Conservation (phyloP, 208 protist species). For the Polymyxa betae region DNA sequence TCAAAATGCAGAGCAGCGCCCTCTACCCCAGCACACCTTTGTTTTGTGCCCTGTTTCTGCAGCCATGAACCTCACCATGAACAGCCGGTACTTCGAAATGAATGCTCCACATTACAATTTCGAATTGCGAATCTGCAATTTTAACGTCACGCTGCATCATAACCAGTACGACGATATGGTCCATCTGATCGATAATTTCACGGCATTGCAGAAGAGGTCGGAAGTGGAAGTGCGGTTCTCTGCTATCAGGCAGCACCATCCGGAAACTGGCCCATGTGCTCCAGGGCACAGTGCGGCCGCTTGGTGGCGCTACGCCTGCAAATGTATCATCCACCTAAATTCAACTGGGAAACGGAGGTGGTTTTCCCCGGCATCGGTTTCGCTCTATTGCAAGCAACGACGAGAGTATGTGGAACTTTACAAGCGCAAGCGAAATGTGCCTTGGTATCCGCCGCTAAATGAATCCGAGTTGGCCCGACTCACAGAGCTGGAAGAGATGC, state of each 20-base stretch:
- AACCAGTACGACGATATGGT: conserved; percentile 23
- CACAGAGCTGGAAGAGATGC: conserved; percentile 20
- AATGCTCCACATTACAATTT: conserved; percentile 28
- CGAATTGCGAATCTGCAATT: not conserved
- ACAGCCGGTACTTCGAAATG: conserved; percentile 43
- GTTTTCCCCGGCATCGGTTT: not conserved
- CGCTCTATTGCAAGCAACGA: not conserved
- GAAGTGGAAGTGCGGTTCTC: conserved; percentile 13
- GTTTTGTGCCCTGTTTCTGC: not conserved
- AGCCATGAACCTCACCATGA: not conserved
- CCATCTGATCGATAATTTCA: not conserved
- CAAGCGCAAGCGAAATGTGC: conserved; percentile 38
- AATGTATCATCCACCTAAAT: conserved; percentile 6
- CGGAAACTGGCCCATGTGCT: not conserved
- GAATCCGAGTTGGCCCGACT: not conserved
- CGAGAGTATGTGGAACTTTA: conserved; percentile 39
- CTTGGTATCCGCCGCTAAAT: conserved; percentile 7
- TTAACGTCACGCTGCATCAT: not conserved
- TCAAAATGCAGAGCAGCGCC: not conserved
- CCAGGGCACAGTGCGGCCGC: not conserved
- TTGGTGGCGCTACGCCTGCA: conserved; percentile 7
- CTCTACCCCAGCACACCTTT: not conserved
- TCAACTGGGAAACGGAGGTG: not conserved
- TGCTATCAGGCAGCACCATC: not conserved
- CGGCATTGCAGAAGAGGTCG: not conserved